A percentile compares a stretch with the other conserved stretches of the same genome.
Conservation (phyloP, 495 filamentous ascomycete genomes). For the Viridothelium virens region DNA sequence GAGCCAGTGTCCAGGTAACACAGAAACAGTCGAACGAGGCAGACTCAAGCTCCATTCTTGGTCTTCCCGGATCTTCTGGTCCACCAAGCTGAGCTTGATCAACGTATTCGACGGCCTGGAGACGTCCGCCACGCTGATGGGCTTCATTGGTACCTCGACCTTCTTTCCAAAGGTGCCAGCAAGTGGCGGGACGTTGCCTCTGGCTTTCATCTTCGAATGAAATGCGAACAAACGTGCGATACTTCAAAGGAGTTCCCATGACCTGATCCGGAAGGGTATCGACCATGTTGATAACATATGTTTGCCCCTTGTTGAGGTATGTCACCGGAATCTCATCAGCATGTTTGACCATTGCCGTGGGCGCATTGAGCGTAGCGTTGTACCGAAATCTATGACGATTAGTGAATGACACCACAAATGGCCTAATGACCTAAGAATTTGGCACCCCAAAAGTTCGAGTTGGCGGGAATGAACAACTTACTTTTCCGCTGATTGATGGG, state of each 20-base stretch:
- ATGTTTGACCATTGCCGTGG: constrained; percentile 92
- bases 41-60: constrained; percentile 68
- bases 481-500: constrained; percentile 33
- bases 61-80: constrained; percentile 60
- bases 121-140: constrained; percentile 75
- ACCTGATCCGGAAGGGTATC: constrained; percentile 53
- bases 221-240: constrained; percentile 80
- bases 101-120: constrained; percentile 89
- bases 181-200: constrained; percentile 66
- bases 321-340: constrained; percentile 84
- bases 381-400: constrained; percentile 70
- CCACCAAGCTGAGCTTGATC: constrained; percentile 60
- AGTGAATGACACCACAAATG: constrained; percentile 17
- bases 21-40: constrained; percentile 89
- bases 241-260: constrained; percentile 44
- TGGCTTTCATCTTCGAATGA: constrained; percentile 94
- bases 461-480: constrained; percentile 21
- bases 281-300: constrained; percentile 70
- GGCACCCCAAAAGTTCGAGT: background rate
- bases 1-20: constrained; percentile 72
- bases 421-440: no score
- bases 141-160: constrained; percentile 82
- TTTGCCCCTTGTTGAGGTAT: constrained; percentile 95
- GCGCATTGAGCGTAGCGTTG: constrained; percentile 80
- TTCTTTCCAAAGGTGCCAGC: constrained; percentile 97